Percentiles rank a stretch among this genome's conserved stretches.
These are phyloP conservation scores for Suillus fuscotomentosus DNA, from an alignment of 768 basidiomycete species.

Conservation along the genomic window DNA sequence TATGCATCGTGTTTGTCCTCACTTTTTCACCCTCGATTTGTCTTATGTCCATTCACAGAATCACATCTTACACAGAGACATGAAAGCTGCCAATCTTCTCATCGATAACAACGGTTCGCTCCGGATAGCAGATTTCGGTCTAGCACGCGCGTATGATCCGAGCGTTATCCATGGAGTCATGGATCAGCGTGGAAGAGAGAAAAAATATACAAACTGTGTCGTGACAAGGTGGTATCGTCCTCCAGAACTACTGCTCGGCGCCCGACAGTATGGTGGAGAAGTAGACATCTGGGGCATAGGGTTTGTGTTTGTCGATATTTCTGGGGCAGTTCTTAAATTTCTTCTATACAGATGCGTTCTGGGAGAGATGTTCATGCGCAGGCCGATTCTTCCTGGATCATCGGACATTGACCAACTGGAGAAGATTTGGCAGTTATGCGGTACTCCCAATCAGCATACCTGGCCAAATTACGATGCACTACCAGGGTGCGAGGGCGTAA, in stretches of 20 bases:
- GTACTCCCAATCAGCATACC: conserved; percentile 77
- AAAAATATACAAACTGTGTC: conserved; percentile 93
- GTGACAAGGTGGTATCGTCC: conserved; percentile 95
- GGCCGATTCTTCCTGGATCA: conserved; percentile 83
- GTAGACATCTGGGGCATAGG: conserved; percentile 99
- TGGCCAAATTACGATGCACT: conserved; percentile 78
- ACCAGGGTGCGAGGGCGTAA: conserved; percentile 80
- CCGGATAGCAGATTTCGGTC: conserved; percentile 94
- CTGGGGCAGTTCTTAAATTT: conserved; percentile 1
- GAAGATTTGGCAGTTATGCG: conserved; percentile 88
- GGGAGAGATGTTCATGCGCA: conserved; percentile 92
- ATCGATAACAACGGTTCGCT: conserved; percentile 85
- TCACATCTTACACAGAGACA: conserved; percentile 94
- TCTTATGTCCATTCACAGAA: conserved; percentile 53
- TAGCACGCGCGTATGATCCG: conserved; percentile 79
- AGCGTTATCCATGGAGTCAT: conserved; percentile 38
- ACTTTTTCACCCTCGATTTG: conserved; percentile 2
- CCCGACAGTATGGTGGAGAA: conserved; percentile 86
- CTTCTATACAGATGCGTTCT: conserved; percentile 70
- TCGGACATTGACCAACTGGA: conserved; percentile 92
- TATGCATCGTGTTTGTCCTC: conserved; percentile 80
- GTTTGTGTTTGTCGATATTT: conserved; percentile 56
- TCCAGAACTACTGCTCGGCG: conserved; percentile 88
- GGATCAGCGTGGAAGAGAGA: conserved; percentile 47
- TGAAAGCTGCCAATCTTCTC: conserved; percentile 97